These are phyloP conservation scores for Lagenidium sp. DNA, from an alignment of 352 stramenopile species.

Conservation along the genomic window DNA sequence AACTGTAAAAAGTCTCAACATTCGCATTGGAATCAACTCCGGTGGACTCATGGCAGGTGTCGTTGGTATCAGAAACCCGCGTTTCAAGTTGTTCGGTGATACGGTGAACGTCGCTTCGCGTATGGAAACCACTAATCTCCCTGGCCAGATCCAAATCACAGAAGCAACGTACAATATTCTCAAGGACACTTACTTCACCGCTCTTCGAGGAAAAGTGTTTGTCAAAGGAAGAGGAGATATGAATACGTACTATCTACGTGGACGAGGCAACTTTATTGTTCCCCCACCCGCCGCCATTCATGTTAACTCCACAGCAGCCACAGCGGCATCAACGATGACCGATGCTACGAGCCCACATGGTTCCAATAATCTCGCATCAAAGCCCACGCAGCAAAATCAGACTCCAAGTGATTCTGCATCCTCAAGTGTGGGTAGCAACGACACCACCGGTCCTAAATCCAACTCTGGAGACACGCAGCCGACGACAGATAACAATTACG, in stretches of 20 bases:
- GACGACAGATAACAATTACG: neutral
- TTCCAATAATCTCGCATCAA: too few species aligned
- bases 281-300: slow-evolving; percentile 21
- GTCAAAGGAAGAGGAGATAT: slow-evolving; percentile 79
- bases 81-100: slow-evolving; percentile 86
- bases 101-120: slow-evolving; percentile 81
- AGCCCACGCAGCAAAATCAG: too few species aligned
- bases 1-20: slow-evolving; percentile 70
- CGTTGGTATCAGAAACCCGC: slow-evolving; percentile 73
- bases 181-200: slow-evolving; percentile 59
- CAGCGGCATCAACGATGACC: neutral
- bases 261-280: slow-evolving; percentile 48
- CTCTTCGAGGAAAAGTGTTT: slow-evolving; percentile 63
- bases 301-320: neutral
- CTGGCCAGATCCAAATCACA: slow-evolving; percentile 76
- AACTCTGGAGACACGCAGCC: neutral
- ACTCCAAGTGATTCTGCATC: neutral
- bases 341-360: too few species aligned
- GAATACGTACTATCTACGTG: slow-evolving; percentile 74
- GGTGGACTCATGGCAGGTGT: slow-evolving; percentile 80
- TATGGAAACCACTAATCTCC: slow-evolving; percentile 80
- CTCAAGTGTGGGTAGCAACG: neutral
- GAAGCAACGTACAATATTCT: slow-evolving; percentile 56
- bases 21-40: slow-evolving; percentile 83
- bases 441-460: slow-evolving; percentile 1